Evolutionary conservation across 1,139 yeast genomes (phyloP).

Genomic region (Blastobotrys capitulatus): DNA sequence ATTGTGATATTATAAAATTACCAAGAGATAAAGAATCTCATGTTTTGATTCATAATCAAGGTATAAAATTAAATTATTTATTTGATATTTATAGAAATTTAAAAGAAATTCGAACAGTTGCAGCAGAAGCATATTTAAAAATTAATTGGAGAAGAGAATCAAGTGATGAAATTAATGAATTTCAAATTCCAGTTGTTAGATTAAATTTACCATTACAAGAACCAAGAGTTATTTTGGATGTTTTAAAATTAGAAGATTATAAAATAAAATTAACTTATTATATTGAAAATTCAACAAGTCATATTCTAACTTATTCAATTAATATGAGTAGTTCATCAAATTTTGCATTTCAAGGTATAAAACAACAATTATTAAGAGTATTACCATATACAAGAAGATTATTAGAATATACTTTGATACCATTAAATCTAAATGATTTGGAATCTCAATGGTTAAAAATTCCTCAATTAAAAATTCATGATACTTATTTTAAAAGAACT

Average conservation of each 20-base stretch:
- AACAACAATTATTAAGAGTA: constrained; percentile 42
- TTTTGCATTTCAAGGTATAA: constrained; percentile 38
- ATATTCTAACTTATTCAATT: constrained; percentile 59
- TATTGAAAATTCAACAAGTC: constrained; percentile 70
- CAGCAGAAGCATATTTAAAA: constrained; percentile 30
- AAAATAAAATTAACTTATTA: constrained; percentile 41
- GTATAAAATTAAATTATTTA: constrained; percentile 19
- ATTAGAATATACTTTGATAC: constrained; percentile 38
- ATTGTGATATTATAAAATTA: constrained; percentile 18
- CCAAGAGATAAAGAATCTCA: constrained; percentile 7
- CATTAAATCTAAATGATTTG: constrained; percentile 14
- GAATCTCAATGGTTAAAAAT: constrained; percentile 36
- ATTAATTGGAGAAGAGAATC: constrained; percentile 29
- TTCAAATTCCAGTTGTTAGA: constrained; percentile 27
- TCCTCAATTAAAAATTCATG: constrained; percentile 58
- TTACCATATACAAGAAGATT: constrained; percentile 55
- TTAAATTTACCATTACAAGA: constrained; percentile 58
- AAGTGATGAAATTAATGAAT: constrained; percentile 21
- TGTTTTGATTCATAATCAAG: constrained; percentile 27
- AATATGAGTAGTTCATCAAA: constrained; percentile 36
- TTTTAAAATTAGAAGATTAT: constrained; percentile 10
- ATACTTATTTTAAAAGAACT: constrained; percentile 60
- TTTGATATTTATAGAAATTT: constrained; percentile 27
- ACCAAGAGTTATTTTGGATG: constrained; percentile 55
- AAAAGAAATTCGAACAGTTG: constrained; percentile 27